These are phyloP conservation scores for Cinchona pubescens DNA, from an alignment of 257 asterid species.

Conservation along the genomic window DNA sequence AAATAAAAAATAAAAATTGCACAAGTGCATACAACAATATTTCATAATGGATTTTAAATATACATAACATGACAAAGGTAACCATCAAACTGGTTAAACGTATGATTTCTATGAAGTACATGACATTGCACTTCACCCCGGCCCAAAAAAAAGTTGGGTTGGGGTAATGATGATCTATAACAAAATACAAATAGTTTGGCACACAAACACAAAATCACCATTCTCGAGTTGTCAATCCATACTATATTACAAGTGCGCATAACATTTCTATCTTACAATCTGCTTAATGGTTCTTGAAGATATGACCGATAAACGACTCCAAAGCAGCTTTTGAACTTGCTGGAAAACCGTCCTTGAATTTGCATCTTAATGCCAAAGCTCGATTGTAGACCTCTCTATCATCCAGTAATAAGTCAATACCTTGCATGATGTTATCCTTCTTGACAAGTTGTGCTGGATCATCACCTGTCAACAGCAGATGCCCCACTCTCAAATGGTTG, in stretches of 20 bases:
- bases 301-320: constrained; percentile 31
- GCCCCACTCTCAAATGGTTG: constrained; percentile 44
- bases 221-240: neutral
- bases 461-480: constrained; percentile 30
- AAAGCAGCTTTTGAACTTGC: constrained; percentile 50
- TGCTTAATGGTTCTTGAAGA: neutral
- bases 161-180: neutral
- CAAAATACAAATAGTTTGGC: neutral
- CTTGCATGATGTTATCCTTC: constrained; percentile 41
- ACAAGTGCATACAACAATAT: too few relatives aligned
- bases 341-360: constrained; percentile 50
- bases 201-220: neutral
- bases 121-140: neutral
- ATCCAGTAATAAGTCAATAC: constrained; percentile 47
- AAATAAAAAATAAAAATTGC: too few relatives aligned
- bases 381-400: constrained; percentile 44
- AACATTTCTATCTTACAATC: neutral
- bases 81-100: neutral
- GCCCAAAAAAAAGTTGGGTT: neutral
- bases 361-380: constrained; percentile 30
- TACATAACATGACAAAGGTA: too few relatives aligned
- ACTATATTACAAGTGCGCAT: neutral
- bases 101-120: neutral
- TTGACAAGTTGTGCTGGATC: constrained; percentile 38
- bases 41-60: too few relatives aligned